Conservation (phyloP, 345 rosid genomes). For the Triadica sebifera region DNA sequence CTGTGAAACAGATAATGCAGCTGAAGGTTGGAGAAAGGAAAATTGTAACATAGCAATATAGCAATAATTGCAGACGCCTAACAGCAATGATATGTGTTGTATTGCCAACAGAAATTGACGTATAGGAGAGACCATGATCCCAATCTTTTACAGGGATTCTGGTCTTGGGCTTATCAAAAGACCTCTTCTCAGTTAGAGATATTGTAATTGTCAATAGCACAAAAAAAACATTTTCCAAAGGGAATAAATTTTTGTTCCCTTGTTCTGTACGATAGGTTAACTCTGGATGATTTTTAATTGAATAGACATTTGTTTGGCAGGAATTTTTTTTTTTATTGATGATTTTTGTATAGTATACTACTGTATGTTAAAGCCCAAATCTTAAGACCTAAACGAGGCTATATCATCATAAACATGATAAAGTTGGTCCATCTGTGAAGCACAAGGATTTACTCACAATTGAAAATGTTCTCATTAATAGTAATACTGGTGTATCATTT, state of each 20-base stretch:
- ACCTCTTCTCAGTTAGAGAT: conserved; percentile 3
- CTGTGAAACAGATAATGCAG: not conserved
- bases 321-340: not conserved
- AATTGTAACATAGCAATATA: no score
- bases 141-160: conserved; percentile 34
- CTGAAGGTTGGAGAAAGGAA: no score
- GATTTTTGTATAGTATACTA: not conserved
- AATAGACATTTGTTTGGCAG: not conserved
- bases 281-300: not conserved
- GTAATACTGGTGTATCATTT: no score
- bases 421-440: no score
- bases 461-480: no score
- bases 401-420: no score
- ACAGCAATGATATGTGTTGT: no score
- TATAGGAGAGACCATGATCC: conserved; percentile 27
- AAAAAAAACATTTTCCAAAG: not conserved
- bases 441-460: no score
- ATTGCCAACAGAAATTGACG: not conserved
- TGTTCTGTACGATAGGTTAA: not conserved
- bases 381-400: no score
- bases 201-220: conserved; percentile 30
- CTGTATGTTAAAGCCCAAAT: no score
- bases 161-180: conserved; percentile 15
- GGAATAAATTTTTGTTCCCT: not conserved
- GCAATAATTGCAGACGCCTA: no score